Evolutionary conservation across 139 green algal genomes (phyloP).

Genomic region (Volvox reticuliferus): DNA sequence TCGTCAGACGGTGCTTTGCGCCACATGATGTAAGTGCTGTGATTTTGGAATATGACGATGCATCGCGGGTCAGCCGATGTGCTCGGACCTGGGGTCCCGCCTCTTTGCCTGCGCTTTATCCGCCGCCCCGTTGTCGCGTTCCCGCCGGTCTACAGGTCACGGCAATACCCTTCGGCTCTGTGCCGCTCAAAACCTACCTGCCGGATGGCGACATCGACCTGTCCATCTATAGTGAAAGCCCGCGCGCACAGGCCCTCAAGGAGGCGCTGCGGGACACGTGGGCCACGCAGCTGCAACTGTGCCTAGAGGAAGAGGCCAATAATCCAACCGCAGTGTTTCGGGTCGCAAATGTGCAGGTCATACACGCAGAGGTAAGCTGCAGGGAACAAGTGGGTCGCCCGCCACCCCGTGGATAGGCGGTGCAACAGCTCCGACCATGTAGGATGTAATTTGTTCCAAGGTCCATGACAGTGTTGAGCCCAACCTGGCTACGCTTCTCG

Average conservation of each 20-base stretch:
- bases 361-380: conserved; percentile 89
- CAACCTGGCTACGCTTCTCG: too few relatives aligned
- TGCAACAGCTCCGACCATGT: too few relatives aligned
- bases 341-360: conserved; percentile 86
- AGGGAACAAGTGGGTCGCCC: too few relatives aligned
- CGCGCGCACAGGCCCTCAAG: conserved; percentile 14
- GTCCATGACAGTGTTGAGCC: too few relatives aligned
- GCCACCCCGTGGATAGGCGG: too few relatives aligned
- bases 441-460: too few relatives aligned
- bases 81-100: too few relatives aligned
- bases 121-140: not conserved
- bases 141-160: conserved; percentile 1
- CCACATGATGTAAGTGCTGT: conserved; percentile 29
- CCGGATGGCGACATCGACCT: conserved; percentile 98
- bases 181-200: conserved; percentile 95
- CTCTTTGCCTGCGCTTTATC: not conserved
- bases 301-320: conserved; percentile 80
- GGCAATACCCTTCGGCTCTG: conserved; percentile 89
- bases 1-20: conserved; percentile 17
- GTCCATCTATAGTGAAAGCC: conserved; percentile 78
- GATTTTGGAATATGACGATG: too few relatives aligned
- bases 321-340: conserved; percentile 70
- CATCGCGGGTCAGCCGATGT: too few relatives aligned
- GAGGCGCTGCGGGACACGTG: conserved; percentile 72
- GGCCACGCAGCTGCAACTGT: conserved; percentile 70